Evolutionary conservation across 208 protist species (phyloP), one percentile per base, ranked within the genome.

Genomic region (Trypanosoma brucei): DNA sequence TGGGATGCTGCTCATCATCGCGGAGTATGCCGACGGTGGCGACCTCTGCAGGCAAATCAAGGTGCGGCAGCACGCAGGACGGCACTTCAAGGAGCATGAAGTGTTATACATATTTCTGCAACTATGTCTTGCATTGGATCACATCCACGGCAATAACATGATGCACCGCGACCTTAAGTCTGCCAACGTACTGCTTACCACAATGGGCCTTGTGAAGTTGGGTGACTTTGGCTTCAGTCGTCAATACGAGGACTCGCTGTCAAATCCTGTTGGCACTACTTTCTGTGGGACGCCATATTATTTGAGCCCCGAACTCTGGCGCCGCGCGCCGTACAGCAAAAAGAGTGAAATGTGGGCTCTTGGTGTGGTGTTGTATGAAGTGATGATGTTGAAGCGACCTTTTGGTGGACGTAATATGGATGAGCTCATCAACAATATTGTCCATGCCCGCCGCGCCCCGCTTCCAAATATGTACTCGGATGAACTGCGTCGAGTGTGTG

Each of bases 261-360:
- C 86, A 11, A 92, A 92, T 63, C 79, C 79, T n/a, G 86, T 92
- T 22, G 86, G 82, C 53, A 83, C 86, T 34, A 92, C 86, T 45
- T 92, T 92, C 72, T 93, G 86, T 54, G 91, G 88, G 35, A 93
- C 87, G 34, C 91, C 93, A 6, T 95, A 96, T 62, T 98, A 97
- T 65, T 75, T 98, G 39, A 90, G 85, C 52, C 94, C 94, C 1
- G 92, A 98, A 78, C 70, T 98, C 38, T 97, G 88, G 79, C 81
- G 91, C 48, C 78, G 89, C 35, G 81, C 88, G 69, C 84, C 86
- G 46, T 98, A 97, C 79, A 96, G 94, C 75, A 86, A 94, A 53
- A 97, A 97, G 74, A 81, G 73, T 39, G 95, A 98, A 64, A 91
- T 97, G 78, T 98, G 95, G 95, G 78, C 88, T 0, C 71, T 97